Percentiles rank a stretch among this genome's conserved stretches.
Evolutionary conservation across 2,329 filamentous ascomycete species (phyloP).

Genomic region (Sclerotinia spermophila): DNA sequence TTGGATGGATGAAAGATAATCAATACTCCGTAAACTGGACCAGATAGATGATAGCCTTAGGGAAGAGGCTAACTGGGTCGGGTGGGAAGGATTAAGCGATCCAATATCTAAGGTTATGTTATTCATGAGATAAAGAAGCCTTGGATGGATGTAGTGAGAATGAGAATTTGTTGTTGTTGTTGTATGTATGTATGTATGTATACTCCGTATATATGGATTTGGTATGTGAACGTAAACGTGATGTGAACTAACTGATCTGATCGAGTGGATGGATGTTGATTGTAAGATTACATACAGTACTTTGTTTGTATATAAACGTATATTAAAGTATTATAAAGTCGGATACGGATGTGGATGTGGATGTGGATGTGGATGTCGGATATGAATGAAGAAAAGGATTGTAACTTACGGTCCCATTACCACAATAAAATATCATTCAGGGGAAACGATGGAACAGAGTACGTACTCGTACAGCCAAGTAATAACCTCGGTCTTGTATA

Average conservation of each 20-base stretch:
- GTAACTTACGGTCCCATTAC: not conserved
- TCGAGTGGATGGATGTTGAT: not conserved
- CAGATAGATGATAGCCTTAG: not conserved
- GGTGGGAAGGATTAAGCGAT: not conserved
- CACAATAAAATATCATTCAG: not conserved
- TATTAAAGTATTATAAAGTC: not conserved
- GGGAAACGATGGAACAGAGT: no score
- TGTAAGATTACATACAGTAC: not conserved
- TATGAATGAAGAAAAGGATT: not conserved
- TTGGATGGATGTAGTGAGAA: not conserved
- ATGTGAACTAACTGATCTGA: not conserved
- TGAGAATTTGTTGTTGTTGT: not conserved
- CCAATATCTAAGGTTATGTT: constrained; percentile 1
- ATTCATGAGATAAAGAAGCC: not conserved
- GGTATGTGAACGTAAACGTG: not conserved
- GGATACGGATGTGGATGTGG: no score
- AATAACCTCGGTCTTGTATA: not conserved
- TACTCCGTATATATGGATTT: not conserved
- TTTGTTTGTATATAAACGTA: no score
- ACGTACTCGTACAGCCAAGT: no score
- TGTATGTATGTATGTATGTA: not conserved
- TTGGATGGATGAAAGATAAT: not conserved
- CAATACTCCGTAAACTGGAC: not conserved
- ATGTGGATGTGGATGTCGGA: not conserved
- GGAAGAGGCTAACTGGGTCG: not conserved